These are phyloP conservation scores for Globisporangium radiosum DNA, from an alignment of 352 stramenopile species.

Conservation along the genomic window DNA sequence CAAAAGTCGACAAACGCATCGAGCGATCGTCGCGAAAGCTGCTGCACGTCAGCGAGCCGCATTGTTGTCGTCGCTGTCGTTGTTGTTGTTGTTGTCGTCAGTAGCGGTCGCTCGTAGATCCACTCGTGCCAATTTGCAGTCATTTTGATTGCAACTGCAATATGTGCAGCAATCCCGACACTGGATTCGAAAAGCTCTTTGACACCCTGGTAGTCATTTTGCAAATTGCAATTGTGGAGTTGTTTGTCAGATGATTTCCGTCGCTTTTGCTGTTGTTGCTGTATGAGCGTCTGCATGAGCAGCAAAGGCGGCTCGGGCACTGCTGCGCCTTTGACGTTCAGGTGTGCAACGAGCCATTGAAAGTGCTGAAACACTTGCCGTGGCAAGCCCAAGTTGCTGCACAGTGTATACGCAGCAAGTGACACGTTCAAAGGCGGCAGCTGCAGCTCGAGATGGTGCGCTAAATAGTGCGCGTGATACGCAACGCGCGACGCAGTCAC, in stretches of 20 bases:
- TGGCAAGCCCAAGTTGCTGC: slow-evolving; percentile 48
- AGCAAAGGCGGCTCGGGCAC: slow-evolving; percentile 37
- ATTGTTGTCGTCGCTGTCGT: slow-evolving; percentile 18
- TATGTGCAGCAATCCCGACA: slow-evolving; percentile 48
- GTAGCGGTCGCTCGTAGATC: slow-evolving; percentile 45
- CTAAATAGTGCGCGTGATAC: slow-evolving; percentile 48
- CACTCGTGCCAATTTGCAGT: slow-evolving; percentile 78
- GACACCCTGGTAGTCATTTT: neutral
- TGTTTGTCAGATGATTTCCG: too few relatives aligned
- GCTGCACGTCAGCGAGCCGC: slow-evolving; percentile 6
- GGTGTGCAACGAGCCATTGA: slow-evolving; percentile 49
- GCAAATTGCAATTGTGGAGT: too few relatives aligned
- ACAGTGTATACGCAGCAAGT: slow-evolving; percentile 48
- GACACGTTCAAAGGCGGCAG: slow-evolving; percentile 67
- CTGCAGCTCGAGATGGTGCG: slow-evolving; percentile 64
- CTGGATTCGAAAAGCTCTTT: slow-evolving; percentile 31
- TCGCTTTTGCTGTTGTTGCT: too few relatives aligned
- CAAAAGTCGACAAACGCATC: slow-evolving; percentile 47
- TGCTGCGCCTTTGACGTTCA: slow-evolving; percentile 33
- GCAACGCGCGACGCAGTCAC: slow-evolving; percentile 32
- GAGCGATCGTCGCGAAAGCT: slow-evolving; percentile 37
- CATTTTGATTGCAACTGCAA: slow-evolving; percentile 62
- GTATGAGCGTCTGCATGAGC: neutral
- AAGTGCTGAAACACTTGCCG: slow-evolving; percentile 57
- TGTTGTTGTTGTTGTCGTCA: neutral